A percentile compares a stretch with the other conserved stretches of the same genome.
These are phyloP conservation scores for Botrytis paeoniae DNA, from an alignment of 2,329 filamentous ascomycete species.

Conservation along the genomic window DNA sequence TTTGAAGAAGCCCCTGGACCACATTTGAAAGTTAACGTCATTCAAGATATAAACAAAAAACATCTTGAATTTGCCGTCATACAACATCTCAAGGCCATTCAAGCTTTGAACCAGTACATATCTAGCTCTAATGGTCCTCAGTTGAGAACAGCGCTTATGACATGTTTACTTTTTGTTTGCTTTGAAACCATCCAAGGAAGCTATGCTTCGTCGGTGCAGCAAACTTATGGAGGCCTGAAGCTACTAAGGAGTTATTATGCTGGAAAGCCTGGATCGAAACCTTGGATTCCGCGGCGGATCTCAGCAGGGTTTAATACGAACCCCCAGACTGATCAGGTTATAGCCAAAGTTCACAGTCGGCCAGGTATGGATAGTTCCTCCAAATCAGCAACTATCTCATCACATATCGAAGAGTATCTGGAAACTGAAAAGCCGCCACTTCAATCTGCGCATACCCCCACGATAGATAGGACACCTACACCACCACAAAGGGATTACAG, in stretches of 20 bases:
- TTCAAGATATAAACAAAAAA: slow-evolving; percentile 43
- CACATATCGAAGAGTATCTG: slow-evolving; percentile 31
- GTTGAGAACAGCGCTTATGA: slow-evolving; percentile 39
- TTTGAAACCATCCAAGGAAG: slow-evolving; percentile 42
- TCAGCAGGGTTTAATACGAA: slow-evolving; percentile 7
- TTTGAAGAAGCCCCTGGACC: slow-evolving; percentile 44
- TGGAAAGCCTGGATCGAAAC: slow-evolving; percentile 27
- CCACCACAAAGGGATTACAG: slow-evolving; percentile 6
- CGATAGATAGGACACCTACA: slow-evolving; percentile 6
- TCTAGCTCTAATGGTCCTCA: slow-evolving; percentile 45
- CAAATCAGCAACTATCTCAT: slow-evolving; percentile 24
- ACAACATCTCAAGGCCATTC: slow-evolving; percentile 57
- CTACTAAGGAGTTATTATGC: slow-evolving; percentile 47
- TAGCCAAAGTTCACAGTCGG: slow-evolving; percentile 24
- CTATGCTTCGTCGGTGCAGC: slow-evolving; percentile 56
- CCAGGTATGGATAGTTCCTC: slow-evolving; percentile 26
- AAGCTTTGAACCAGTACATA: slow-evolving; percentile 47
- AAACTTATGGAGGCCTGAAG: slow-evolving; percentile 57
- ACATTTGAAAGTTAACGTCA: slow-evolving; percentile 37
- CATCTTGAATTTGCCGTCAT: slow-evolving; percentile 60
- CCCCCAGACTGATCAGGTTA: slow-evolving; percentile 18
- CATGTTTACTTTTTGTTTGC: slow-evolving; percentile 35
- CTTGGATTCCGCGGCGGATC: slow-evolving; percentile 24
- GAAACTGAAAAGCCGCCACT: slow-evolving; percentile 22
- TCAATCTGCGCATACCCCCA: neutral